phyloP scores from a whole-genome alignment of 768 basidiomycete genomes.

The Lyophyllum decastes region DNA sequence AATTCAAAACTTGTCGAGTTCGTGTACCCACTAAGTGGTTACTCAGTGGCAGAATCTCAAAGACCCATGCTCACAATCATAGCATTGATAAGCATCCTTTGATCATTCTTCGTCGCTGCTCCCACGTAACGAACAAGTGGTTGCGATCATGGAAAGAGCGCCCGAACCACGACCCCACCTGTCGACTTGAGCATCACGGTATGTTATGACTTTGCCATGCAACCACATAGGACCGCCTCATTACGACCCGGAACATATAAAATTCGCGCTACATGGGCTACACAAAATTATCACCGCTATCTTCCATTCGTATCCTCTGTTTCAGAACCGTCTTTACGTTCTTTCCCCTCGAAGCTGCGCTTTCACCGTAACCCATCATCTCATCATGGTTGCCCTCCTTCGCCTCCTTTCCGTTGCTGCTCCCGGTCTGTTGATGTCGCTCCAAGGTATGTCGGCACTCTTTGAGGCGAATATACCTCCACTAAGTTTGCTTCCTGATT shows the following conservation, averaged over 20 bases:
- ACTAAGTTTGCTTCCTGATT: neutral
- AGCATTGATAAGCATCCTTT: neutral
- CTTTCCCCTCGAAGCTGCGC: neutral
- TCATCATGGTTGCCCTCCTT: constrained; percentile 9
- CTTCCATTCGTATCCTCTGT: neutral
- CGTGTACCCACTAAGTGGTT: too few species aligned
- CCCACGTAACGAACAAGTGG: neutral
- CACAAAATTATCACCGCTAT: neutral
- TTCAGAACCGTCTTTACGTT: neutral
- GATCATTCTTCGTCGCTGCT: neutral
- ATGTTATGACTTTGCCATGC: neutral
- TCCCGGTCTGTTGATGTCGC: neutral
- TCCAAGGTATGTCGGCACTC: neutral
- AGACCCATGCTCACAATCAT: neutral
- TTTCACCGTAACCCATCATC: neutral
- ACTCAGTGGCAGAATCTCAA: too few species aligned
- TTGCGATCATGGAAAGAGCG: neutral
- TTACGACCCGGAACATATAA: neutral
- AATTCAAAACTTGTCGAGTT: too few species aligned
- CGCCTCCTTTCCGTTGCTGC: neutral
- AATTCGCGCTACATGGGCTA: neutral
- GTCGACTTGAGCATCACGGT: neutral
- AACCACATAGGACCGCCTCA: too few species aligned
- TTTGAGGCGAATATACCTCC: neutral
- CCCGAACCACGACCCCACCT: neutral